phyloP scores from a whole-genome alignment of 1,284 basidiomycete genomes.

The Cutaneotrichosporon curvatum region DNA sequence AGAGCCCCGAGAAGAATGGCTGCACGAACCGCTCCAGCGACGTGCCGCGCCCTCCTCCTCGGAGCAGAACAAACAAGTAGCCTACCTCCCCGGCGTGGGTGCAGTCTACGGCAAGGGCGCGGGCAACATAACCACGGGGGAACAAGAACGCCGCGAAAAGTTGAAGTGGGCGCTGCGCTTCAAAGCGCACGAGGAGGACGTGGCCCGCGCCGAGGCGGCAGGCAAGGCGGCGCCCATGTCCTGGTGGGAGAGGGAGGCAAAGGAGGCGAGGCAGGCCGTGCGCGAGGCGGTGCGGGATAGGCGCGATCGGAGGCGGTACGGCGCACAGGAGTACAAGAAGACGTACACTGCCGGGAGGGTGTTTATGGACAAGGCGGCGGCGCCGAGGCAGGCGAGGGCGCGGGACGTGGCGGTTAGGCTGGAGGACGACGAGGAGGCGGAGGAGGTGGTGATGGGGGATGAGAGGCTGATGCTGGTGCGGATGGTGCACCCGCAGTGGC shows the following conservation, averaged over 20 bases:
- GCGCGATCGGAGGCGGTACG: constrained; percentile 5
- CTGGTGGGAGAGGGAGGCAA: constrained; percentile 9
- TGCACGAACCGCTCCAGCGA: constrained; percentile 4
- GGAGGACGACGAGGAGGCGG: constrained; percentile 1
- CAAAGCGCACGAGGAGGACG: constrained; percentile 9
- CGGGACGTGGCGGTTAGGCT: background rate
- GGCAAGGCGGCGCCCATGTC: constrained; percentile 4
- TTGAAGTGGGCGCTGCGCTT: constrained; percentile 6
- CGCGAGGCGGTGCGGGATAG: constrained; percentile 3
- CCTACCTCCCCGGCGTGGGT: constrained; percentile 23
- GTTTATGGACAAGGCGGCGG: background rate
- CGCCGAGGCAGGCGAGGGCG: background rate
- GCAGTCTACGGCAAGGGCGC: constrained; percentile 26
- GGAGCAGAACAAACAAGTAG: background rate
- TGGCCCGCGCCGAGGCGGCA: constrained; percentile 3
- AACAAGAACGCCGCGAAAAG: background rate
- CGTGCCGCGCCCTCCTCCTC: background rate
- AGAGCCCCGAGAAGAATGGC: constrained; percentile 2
- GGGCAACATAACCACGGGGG: constrained; percentile 5
- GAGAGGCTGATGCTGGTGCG: constrained; percentile 29
- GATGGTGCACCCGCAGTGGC: constrained; percentile 29
- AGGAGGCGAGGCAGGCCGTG: background rate
- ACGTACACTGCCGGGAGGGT: background rate
- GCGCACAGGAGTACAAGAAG: constrained; percentile 1
- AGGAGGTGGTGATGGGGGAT: constrained; percentile 9